Percentiles rank a stretch among this genome's conserved stretches.
Evolutionary conservation across 179 eudicot species (phyloP).

Genomic region (Beta lomatogona): DNA sequence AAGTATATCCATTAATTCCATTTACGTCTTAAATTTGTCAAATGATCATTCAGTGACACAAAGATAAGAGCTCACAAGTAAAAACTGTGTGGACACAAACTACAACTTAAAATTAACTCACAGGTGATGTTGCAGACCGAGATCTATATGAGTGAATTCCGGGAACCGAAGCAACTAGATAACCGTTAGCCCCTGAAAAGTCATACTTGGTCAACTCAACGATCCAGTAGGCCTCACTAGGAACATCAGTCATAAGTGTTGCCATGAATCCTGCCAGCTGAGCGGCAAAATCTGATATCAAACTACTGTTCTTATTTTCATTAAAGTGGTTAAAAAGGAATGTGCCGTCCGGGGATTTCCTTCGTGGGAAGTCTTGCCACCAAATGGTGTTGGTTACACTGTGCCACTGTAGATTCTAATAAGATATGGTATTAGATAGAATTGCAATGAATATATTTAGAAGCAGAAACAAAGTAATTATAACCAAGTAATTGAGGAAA

Average conservation of each 20-base stretch:
- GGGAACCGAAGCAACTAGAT: constrained; percentile 87
- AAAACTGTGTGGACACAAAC: neutral
- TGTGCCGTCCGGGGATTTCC: constrained; percentile 48
- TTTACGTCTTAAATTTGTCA: neutral
- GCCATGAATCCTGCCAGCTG: constrained; percentile 93
- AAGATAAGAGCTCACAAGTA: neutral
- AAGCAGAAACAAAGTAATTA: constrained; percentile 1
- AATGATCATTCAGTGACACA: neutral
- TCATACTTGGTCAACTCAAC: constrained; percentile 76
- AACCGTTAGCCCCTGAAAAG: constrained; percentile 66
- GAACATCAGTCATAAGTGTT: constrained; percentile 64
- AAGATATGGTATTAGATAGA: constrained; percentile 12
- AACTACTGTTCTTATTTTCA: constrained; percentile 31
- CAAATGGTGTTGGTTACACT: constrained; percentile 82
- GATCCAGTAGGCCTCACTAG: constrained; percentile 82
- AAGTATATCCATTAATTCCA: neutral
- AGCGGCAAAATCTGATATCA: constrained; percentile 84
- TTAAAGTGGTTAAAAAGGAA: constrained; percentile 57
- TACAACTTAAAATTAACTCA: constrained; percentile 37
- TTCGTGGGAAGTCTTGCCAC: constrained; percentile 95
- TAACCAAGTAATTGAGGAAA: neutral
- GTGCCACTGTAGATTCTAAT: constrained; percentile 66
- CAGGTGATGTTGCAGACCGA: constrained; percentile 41
- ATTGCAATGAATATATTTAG: neutral
- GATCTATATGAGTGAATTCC: constrained; percentile 69